Conservation (phyloP, 2,329 filamentous ascomycete genomes). For the Epichloe brachyelytri region DNA sequence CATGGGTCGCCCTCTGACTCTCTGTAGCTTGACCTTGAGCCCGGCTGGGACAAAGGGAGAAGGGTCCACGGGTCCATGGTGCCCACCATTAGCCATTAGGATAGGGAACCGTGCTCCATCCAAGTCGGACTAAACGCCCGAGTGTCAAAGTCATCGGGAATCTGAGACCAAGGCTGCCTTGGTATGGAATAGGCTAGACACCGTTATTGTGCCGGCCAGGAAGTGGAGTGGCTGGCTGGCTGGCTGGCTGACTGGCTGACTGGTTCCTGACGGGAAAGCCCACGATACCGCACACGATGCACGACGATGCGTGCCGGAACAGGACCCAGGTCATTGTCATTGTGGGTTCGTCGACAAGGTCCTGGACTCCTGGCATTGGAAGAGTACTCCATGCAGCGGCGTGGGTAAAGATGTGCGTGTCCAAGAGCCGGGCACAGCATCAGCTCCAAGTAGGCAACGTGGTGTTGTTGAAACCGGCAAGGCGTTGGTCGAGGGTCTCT, state of each 20-base stretch:
- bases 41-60: neutral
- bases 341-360: neutral
- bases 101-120: constrained; percentile 5
- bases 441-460: neutral
- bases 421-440: neutral
- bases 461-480: constrained; percentile 4
- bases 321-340: neutral
- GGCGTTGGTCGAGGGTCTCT: neutral
- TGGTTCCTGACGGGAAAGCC: neutral
- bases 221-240: constrained; percentile 1
- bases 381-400: neutral
- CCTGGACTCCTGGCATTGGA: neutral
- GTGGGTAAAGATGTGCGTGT: neutral
- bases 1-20: neutral
- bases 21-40: constrained; percentile 1
- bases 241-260: neutral
- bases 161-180: constrained; percentile 11
- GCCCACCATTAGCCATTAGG: constrained; percentile 1
- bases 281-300: neutral
- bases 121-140: neutral
- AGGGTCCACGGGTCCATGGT: constrained; percentile 3
- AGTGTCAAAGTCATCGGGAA: constrained; percentile 7
- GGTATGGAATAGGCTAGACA: neutral
- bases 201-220: neutral
- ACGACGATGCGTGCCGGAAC: neutral